phyloP scores from a whole-genome alignment of 305 asterid species.

The Fraxinus latifolia region DNA sequence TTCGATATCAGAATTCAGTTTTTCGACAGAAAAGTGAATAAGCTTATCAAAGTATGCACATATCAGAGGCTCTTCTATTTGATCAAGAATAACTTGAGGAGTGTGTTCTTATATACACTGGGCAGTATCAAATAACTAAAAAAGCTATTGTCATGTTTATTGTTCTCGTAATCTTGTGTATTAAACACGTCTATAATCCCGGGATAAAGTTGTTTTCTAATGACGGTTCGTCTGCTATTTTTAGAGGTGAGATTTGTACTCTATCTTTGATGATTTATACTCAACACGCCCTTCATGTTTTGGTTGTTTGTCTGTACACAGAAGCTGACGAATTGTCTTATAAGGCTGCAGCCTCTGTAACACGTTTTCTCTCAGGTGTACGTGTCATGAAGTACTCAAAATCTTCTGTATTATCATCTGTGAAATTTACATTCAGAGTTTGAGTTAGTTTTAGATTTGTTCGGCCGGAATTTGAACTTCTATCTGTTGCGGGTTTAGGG shows the following conservation, averaged over 20 bases:
- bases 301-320: slow-evolving; percentile 32
- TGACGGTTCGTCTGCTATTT: slow-evolving; percentile 26
- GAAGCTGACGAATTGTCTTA: slow-evolving; percentile 31
- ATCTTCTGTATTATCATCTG: neutral
- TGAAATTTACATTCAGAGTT: neutral
- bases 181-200: neutral
- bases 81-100: neutral
- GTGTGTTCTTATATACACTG: neutral
- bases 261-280: neutral
- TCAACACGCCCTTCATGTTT: slow-evolving; percentile 31
- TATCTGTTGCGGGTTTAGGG: neutral
- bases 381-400: neutral
- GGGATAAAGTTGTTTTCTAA: slow-evolving; percentile 25
- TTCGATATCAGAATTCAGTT: neutral
- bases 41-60: neutral
- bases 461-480: neutral
- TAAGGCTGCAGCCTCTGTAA: slow-evolving; percentile 16
- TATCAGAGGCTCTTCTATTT: neutral
- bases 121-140: neutral
- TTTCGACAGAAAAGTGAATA: neutral
- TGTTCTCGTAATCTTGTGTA: neutral
- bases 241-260: slow-evolving; percentile 31
- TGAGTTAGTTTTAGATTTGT: neutral
- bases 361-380: slow-evolving; percentile 28
- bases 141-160: neutral